Percentiles rank a stretch among this genome's conserved stretches.
Conservation (phyloP, 345 rosid species). For the Cardamine resedifolia region DNA sequence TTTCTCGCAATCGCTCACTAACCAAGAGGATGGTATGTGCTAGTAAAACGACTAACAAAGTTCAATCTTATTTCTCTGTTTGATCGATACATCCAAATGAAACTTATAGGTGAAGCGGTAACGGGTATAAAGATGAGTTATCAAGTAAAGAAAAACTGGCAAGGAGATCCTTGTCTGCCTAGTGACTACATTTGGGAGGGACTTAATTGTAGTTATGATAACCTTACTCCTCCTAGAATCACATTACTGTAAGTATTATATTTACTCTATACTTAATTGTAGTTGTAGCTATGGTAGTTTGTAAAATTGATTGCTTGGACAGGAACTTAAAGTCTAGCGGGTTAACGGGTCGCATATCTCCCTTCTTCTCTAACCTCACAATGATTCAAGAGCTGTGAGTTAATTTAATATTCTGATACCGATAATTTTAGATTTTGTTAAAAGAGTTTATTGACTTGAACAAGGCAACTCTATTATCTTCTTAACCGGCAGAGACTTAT, state of each 20-base stretch:
- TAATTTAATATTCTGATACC: neutral
- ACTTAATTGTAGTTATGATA: constrained; percentile 37
- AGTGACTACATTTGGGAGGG: constrained; percentile 42
- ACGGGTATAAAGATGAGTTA: constrained; percentile 38
- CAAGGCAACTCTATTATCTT: neutral
- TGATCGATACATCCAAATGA: neutral
- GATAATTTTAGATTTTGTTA: neutral
- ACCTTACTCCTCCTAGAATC: constrained; percentile 37
- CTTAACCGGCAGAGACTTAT: constrained; percentile 48
- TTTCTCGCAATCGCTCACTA: constrained; percentile 24
- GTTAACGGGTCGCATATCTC: constrained; percentile 37
- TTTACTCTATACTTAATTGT: too few species aligned
- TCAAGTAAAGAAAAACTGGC: constrained; percentile 43
- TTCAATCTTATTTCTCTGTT: neutral
- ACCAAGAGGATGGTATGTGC: constrained; percentile 38
- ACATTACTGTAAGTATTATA: constrained; percentile 44
- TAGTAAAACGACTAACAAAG: neutral
- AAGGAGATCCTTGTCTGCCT: constrained; percentile 58
- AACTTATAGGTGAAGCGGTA: constrained; percentile 39
- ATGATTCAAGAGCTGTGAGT: constrained; percentile 48
- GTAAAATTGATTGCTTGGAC: neutral
- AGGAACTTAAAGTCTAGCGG: constrained; percentile 44
- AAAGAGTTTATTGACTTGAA: neutral
- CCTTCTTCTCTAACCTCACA: constrained; percentile 38
- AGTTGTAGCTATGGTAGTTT: too few species aligned